Percentiles rank a stretch among this genome's conserved stretches.
phyloP scores from a whole-genome alignment of 345 rosid species.

The Alliaria petiolata region DNA sequence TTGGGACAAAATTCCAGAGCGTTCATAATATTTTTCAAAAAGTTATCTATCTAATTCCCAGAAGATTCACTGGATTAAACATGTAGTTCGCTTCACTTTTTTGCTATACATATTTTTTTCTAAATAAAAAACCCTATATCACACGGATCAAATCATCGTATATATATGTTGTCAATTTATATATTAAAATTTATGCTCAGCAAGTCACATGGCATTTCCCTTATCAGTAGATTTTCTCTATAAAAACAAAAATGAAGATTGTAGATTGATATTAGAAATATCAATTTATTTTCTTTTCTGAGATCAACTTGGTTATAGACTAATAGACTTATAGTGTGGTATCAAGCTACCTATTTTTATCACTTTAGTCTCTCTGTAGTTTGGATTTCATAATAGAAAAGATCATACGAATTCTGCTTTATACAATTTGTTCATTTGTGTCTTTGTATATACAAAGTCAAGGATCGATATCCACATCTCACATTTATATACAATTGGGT shows the following conservation, averaged over 20 bases:
- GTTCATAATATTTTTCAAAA: too few species aligned
- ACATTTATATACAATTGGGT: neutral
- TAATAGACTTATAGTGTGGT: slow-evolving; percentile 1
- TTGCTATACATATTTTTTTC: neutral
- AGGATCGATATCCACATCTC: neutral
- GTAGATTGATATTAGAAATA: neutral
- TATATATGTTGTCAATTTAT: neutral
- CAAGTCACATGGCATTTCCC: slow-evolving; percentile 2
- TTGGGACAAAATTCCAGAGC: too few species aligned
- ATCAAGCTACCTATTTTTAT: neutral
- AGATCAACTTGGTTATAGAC: slow-evolving; percentile 14
- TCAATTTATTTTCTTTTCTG: too few species aligned
- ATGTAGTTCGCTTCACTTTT: too few species aligned
- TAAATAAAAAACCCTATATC: too few species aligned
- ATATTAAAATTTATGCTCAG: neutral
- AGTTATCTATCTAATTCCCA: too few species aligned
- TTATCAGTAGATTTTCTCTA: neutral
- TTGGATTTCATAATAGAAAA: neutral
- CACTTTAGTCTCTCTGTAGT: neutral
- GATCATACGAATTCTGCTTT: neutral
- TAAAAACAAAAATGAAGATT: slow-evolving; percentile 18
- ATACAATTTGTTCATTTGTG: neutral
- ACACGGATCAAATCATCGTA: neutral
- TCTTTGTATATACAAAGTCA: neutral
- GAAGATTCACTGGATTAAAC: too few species aligned